Evolutionary conservation across 805 yeast species (phyloP), one percentile per base, ranked within the genome.

Genomic region (Torulaspora microellipsoides): DNA sequence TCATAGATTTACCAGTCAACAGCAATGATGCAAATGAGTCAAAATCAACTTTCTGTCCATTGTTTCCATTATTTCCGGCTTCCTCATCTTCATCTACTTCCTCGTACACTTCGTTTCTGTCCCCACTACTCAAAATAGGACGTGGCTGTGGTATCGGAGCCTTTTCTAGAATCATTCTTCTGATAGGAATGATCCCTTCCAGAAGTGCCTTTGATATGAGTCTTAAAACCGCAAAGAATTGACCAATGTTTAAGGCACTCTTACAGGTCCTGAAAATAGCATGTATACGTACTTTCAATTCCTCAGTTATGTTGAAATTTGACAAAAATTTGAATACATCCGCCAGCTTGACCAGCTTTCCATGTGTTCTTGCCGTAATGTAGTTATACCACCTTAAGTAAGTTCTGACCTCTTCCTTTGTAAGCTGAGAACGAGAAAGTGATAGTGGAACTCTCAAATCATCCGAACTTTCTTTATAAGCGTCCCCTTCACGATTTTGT

Each of bases 361-460:
- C 74, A 31, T 81, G 80, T 49, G 84, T 83, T 41, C 90, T 76
- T 35, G 85, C 73, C 30, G 85, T 75, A 27, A 91, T 78, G 57
- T 87, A 90, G 52, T 88, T 83, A 63, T 90, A 91, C 99, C 99
- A 91, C 52, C 96, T 72, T 53, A 91, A 77, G 64, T 91, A 91
- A 1, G 96, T 85, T 55, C 83, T 79, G 10, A 80, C 76, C 64
- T 91, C 99, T 44, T 83, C 85, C 14, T 74, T 73, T 0, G 95
- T 76, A 36, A 91, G 72, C 45, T 87, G 87, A 36, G 74, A 76
- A 1, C 78, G 74, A 1, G 81, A 71, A n/a, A 85, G 65, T 2
- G 88, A 77, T 39, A 85, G 63, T 0, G 90, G 87, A 2, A 80
- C 73, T 9, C 67, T 53, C 8, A 67, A 48, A 36, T 76, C 78